Conservation (phyloP, 1,284 basidiomycete species). For the Anthracocystis panici-leucophaei region DNA sequence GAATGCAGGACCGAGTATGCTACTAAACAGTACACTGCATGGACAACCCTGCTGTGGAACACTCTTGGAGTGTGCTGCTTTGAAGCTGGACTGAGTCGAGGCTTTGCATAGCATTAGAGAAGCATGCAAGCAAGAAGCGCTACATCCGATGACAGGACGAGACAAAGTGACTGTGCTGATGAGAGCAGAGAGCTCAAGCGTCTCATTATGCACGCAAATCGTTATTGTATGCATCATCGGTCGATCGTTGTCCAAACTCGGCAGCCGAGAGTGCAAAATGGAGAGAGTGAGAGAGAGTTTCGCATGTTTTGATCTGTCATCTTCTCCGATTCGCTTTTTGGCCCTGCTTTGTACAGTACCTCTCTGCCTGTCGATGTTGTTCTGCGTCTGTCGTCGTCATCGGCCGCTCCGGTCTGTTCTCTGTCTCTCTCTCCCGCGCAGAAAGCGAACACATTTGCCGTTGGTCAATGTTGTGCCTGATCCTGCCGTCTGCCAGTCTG, state of each 20-base stretch:
- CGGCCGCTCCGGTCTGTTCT: constrained; percentile 10
- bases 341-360: constrained; percentile 1
- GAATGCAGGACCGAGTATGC: neutral
- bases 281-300: neutral
- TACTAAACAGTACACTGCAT: neutral
- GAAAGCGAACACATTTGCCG: constrained; percentile 3
- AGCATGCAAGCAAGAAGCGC: neutral
- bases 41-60: neutral
- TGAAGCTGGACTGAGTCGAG: neutral
- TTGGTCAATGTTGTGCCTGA: constrained; percentile 5
- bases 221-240: constrained; percentile 24
- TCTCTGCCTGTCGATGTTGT: constrained; percentile 12
- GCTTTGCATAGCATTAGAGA: neutral
- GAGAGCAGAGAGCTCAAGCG: neutral
- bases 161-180: no score
- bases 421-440: neutral
- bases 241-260: constrained; percentile 34
- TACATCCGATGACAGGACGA: neutral
- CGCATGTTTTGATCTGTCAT: constrained; percentile 39
- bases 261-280: neutral
- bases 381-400: constrained; percentile 10
- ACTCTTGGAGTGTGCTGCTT: neutral
- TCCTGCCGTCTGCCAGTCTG: neutral
- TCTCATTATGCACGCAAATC: constrained; percentile 9
- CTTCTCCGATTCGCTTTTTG: constrained; percentile 5